Percentiles rank a stretch among this genome's conserved stretches.
phyloP scores from a whole-genome alignment of 2,329 filamentous ascomycete species.

The Xylaria sp. region DNA sequence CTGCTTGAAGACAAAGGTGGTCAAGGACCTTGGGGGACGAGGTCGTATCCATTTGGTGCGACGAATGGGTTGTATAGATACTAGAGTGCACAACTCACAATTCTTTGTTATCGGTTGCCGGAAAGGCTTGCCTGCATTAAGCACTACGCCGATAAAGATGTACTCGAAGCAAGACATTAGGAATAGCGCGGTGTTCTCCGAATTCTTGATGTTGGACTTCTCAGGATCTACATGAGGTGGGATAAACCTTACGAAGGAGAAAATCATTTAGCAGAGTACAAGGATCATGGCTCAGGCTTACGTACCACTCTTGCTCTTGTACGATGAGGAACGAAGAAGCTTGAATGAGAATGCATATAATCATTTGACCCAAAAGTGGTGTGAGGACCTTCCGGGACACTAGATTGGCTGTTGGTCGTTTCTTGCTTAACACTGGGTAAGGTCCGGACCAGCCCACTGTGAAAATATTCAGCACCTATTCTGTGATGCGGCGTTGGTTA shows the following conservation, averaged over 20 bases:
- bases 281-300: slow-evolving; percentile 13
- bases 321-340: slow-evolving; percentile 78
- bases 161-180: slow-evolving; percentile 94
- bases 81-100: slow-evolving; percentile 61
- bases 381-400: slow-evolving; percentile 93
- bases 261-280: neutral
- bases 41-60: neutral
- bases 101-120: slow-evolving; percentile 83
- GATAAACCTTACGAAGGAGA: slow-evolving; percentile 66
- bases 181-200: slow-evolving; percentile 92
- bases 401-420: slow-evolving; percentile 89
- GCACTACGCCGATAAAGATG: slow-evolving; percentile 85
- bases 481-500: slow-evolving; percentile 12
- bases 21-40: neutral
- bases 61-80: neutral
- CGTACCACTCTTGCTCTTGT: slow-evolving; percentile 79
- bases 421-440: slow-evolving; percentile 78
- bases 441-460: slow-evolving; percentile 94
- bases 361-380: slow-evolving; percentile 88
- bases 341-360: slow-evolving; percentile 81
- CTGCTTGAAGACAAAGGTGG: neutral
- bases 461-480: slow-evolving; percentile 25
- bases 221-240: slow-evolving; percentile 81
- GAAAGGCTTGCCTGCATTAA: slow-evolving; percentile 93
- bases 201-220: slow-evolving; percentile 88